A percentile compares a stretch with the other conserved stretches of the same genome.
These are phyloP conservation scores for Cyanidium caldarium DNA, from an alignment of 23 red algal species.

Conservation along the genomic window DNA sequence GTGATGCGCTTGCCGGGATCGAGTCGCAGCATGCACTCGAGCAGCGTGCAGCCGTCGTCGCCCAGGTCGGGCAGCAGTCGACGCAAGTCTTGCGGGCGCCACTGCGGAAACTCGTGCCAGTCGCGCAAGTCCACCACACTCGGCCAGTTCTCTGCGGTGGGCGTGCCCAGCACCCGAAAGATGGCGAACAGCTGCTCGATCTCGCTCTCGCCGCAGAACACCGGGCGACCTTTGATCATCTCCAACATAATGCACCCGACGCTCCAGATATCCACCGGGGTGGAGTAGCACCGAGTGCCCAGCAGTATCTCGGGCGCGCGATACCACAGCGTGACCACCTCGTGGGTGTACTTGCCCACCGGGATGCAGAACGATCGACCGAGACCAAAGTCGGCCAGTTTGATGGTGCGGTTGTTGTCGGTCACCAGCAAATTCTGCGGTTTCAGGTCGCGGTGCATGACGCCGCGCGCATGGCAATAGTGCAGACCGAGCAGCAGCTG, in stretches of 20 bases:
- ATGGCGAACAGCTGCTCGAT: constrained; percentile 85
- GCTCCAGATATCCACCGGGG: constrained; percentile 79
- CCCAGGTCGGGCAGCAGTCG: constrained; percentile 42
- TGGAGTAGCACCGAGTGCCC: constrained; percentile 84
- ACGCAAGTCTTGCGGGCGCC: constrained; percentile 33
- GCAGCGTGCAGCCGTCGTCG: constrained; percentile 32
- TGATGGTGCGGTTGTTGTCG: constrained; percentile 45
- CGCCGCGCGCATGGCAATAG: constrained; percentile 47
- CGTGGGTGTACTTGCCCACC: constrained; percentile 92
- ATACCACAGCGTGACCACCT: constrained; percentile 99
- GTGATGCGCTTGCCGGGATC: constrained; percentile 49
- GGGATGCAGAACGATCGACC: constrained; percentile 77
- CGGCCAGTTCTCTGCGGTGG: constrained; percentile 50
- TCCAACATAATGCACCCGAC: constrained; percentile 93
- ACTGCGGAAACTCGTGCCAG: constrained; percentile 90
- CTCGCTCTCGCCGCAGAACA: constrained; percentile 88
- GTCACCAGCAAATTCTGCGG: constrained; percentile 93
- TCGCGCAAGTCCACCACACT: constrained; percentile 34
- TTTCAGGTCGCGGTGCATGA: constrained; percentile 96
- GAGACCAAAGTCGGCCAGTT: constrained; percentile 94
- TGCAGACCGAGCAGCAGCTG: constrained; percentile 81
- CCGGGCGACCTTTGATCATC: constrained; percentile 56
- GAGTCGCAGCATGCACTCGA: constrained; percentile 51
- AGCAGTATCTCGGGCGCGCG: constrained; percentile 89
- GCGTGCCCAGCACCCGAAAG: constrained; percentile 86